Percentiles rank a stretch among this genome's conserved stretches.
Evolutionary conservation across 805 yeast genomes (phyloP).

Genomic region (Lachancea lanzarotensis): DNA sequence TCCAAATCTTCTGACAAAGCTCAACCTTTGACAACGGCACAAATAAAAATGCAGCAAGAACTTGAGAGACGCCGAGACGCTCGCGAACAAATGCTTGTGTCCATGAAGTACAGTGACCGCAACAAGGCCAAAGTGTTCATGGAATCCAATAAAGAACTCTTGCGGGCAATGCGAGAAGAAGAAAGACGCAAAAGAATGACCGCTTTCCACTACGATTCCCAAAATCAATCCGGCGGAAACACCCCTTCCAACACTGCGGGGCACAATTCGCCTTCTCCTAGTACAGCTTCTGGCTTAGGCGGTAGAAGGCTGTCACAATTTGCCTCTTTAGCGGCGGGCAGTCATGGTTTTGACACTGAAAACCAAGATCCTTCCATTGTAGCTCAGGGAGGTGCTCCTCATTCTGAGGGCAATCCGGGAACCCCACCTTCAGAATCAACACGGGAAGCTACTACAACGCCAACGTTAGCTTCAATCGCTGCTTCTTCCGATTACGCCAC

Average conservation of each 20-base stretch:
- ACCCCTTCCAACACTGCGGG: slow-evolving; percentile 4
- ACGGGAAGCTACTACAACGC: slow-evolving; percentile 4
- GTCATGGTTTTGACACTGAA: background rate
- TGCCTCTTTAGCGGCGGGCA: background rate
- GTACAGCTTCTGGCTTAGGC: background rate
- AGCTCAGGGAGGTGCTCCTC: background rate
- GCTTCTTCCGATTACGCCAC: slow-evolving; percentile 13
- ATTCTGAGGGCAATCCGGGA: slow-evolving; percentile 1
- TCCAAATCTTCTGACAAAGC: slow-evolving; percentile 6
- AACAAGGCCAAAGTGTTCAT: slow-evolving; percentile 29
- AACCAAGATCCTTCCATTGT: background rate
- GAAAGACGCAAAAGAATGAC: slow-evolving; percentile 29
- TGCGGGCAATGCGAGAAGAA: slow-evolving; percentile 30
- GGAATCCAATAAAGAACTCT: slow-evolving; percentile 29
- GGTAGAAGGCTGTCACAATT: slow-evolving; percentile 2
- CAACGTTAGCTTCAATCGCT: slow-evolving; percentile 4
- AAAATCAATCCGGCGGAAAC: slow-evolving; percentile 3
- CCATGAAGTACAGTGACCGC: slow-evolving; percentile 32
- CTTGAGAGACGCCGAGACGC: slow-evolving; percentile 29
- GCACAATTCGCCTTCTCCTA: slow-evolving; percentile 10
- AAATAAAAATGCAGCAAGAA: slow-evolving; percentile 22
- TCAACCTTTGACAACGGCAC: slow-evolving; percentile 3
- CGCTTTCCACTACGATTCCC: slow-evolving; percentile 15
- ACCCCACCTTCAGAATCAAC: slow-evolving; percentile 7
- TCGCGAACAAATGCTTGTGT: slow-evolving; percentile 31